Base-by-base conservation (phyloP, 805 yeast genomes). In the Maudiozyma bulderi region DNA sequence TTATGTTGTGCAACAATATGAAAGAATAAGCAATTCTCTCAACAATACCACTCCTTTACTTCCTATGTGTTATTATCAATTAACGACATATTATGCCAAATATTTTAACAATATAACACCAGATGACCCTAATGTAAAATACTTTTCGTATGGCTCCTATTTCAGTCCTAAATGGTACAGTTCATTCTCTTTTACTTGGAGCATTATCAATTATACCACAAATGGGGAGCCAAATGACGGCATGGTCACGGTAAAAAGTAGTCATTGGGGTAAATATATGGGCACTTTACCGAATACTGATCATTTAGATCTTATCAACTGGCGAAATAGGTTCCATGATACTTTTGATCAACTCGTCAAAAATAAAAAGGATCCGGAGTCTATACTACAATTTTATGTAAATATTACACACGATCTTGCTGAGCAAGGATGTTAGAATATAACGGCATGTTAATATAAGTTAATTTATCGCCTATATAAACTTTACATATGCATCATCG, bases 251-350 rank as follows among this genome's bases (percentile, higher is more conserved):
- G 83, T 87, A 1, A 68, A 72, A 38, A 84, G 93, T 50, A 71
- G 95, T 1, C 77, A 76, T 57, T 89, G 96, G 96, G 96, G 96
- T 0, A 68, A 78, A 43, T 86, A 85, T 64, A 61, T 81, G 54
- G 97, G 96, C 0, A 85, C 93, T 0, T 63, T 90, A 35, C 78
- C 78, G 40, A 75, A 81, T 53, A 87, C 84, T 3, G 96, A 89
- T 65, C 97, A 89, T 66, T 69, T 87, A 51, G 96, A 90, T 62
- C 68, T 88, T 51, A 86, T 89, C 45, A 90, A 89, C 60, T 84
- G 95, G 95, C 76, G 82, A 45, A 83, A 81, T 57, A 60, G 72
- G 3, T 50, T 76, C 3, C 74, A 77, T 50, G 72, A 57, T 49
- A 64, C 59, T 42, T 37, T 58, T 11, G 49, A 51, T n/a, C 50